Evolutionary conservation across 2,329 filamentous ascomycete species (phyloP).

Genomic region (Colletotrichum falcatum): DNA sequence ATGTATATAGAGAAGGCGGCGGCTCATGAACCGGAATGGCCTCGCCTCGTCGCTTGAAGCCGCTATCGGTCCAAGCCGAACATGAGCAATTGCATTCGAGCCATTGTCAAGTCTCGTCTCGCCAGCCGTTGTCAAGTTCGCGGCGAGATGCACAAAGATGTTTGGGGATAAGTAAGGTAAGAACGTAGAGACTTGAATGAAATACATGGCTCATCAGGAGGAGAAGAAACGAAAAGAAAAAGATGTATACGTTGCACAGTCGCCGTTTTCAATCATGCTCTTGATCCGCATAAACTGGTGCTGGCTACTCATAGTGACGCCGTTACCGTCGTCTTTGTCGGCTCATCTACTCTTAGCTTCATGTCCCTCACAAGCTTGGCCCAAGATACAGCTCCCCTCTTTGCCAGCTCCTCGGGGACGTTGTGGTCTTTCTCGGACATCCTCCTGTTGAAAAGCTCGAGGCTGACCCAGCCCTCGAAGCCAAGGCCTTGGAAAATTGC

Average conservation of each 20-base stretch:
- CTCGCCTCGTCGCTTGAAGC: constrained; percentile 5
- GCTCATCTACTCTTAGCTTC: constrained; percentile 45
- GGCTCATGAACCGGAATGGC: constrained; percentile 10
- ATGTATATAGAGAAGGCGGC: neutral
- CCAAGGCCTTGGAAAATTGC: constrained; percentile 73
- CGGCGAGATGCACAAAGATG: constrained; percentile 51
- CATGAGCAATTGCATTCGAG: neutral
- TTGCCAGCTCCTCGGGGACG: constrained; percentile 71
- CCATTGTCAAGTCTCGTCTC: neutral
- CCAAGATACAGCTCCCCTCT: constrained; percentile 63
- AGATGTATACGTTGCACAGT: constrained; percentile 23
- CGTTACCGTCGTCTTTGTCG: constrained; percentile 46
- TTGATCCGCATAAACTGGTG: neutral
- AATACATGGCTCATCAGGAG: neutral
- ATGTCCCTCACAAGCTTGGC: constrained; percentile 57
- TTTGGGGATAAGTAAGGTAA: constrained; percentile 55
- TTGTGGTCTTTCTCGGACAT: constrained; percentile 63
- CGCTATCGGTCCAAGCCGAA: too few species aligned
- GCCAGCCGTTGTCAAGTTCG: constrained; percentile 54
- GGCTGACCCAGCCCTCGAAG: constrained; percentile 77
- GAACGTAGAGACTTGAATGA: constrained; percentile 38
- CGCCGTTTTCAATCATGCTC: constrained; percentile 21
- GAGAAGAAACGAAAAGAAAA: neutral
- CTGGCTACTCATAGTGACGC: constrained; percentile 49
- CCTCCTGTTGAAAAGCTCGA: constrained; percentile 75